A percentile compares a stretch with the other conserved stretches of the same genome.
Evolutionary conservation across 2,329 filamentous ascomycete species (phyloP).

Genomic region (Coleophoma eucalyptorum): DNA sequence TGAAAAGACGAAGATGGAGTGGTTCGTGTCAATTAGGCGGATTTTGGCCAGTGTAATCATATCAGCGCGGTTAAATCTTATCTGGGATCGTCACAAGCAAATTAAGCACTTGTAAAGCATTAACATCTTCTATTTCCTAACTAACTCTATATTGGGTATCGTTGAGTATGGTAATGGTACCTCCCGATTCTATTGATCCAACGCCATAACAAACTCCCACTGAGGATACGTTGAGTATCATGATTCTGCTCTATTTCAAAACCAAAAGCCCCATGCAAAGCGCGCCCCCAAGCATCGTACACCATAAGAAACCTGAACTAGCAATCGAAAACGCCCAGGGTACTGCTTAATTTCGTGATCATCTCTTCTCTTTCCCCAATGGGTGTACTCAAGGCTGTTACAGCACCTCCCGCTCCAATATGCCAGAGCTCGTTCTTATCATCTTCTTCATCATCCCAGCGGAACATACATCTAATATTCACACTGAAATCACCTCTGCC

Average conservation of each 20-base stretch:
- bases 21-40: background rate
- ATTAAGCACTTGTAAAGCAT: background rate
- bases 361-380: slow-evolving; percentile 89
- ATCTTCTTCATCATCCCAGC: slow-evolving; percentile 58
- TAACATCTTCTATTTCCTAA: background rate
- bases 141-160: background rate
- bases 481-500: slow-evolving; percentile 90
- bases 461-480: slow-evolving; percentile 78
- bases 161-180: slow-evolving; percentile 2
- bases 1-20: background rate
- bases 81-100: too few species aligned
- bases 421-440: slow-evolving; percentile 62
- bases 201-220: background rate
- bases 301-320: too few species aligned
- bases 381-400: slow-evolving; percentile 79
- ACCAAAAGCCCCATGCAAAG: too few species aligned
- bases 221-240: background rate
- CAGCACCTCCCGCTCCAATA: slow-evolving; percentile 84
- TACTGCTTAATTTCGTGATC: slow-evolving; percentile 57
- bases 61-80: background rate
- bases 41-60: background rate
- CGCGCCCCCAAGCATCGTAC: too few species aligned
- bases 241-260: too few species aligned
- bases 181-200: background rate
- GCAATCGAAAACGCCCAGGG: slow-evolving; percentile 19